Conservation (phyloP, 108 stramenopile genomes). For the Nannochloropsis gaditana region DNA sequence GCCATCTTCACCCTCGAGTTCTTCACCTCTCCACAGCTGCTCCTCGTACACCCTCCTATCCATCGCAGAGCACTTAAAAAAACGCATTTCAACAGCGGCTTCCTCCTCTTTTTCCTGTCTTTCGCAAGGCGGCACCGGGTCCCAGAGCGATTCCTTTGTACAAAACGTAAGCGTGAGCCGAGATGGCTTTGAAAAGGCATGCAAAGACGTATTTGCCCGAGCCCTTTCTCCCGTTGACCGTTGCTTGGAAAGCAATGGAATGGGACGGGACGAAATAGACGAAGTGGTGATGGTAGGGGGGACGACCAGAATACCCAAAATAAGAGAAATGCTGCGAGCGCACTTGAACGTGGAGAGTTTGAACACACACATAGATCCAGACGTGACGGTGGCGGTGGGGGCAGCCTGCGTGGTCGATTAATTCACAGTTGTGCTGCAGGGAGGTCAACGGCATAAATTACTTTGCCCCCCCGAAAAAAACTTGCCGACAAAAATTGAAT, state of each 20-base stretch:
- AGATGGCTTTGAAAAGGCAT: conserved; percentile 65
- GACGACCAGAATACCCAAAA: conserved; percentile 81
- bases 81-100: conserved; percentile 20
- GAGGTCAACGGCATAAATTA: too few species aligned
- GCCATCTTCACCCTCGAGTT: background rate
- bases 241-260: conserved; percentile 60
- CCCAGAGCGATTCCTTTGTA: background rate
- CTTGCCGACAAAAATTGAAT: too few species aligned
- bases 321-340: conserved; percentile 68
- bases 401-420: conserved; percentile 92
- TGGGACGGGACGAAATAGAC: conserved; percentile 73
- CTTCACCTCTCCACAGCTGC: conserved; percentile 17
- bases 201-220: conserved; percentile 64
- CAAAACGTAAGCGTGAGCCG: conserved; percentile 58
- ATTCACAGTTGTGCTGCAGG: conserved; percentile 16
- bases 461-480: too few species aligned
- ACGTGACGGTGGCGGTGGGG: conserved; percentile 92
- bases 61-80: conserved; percentile 30
- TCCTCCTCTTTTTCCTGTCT: conserved; percentile 22
- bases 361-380: conserved; percentile 91
- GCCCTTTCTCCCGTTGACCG: conserved; percentile 66
- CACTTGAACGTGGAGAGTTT: conserved; percentile 64
- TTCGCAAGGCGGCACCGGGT: background rate
- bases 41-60: conserved; percentile 31
- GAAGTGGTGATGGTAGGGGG: conserved; percentile 98